Percentiles rank a stretch among this genome's conserved stretches.
Conservation (phyloP, 768 basidiomycete genomes). For the Lanmaoa pseudosensibilis region DNA sequence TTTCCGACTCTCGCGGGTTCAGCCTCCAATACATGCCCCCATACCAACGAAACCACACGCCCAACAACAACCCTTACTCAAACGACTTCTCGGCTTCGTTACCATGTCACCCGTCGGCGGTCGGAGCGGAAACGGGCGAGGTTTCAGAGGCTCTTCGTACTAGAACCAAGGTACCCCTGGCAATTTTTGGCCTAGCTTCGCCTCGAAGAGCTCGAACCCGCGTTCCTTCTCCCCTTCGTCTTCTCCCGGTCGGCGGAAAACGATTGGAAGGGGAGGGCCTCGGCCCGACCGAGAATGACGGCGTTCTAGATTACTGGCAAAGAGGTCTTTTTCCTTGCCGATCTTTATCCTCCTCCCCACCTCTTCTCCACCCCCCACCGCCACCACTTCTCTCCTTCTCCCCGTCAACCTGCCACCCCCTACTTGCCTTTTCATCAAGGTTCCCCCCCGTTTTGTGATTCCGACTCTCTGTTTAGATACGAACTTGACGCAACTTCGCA, state of each 20-base stretch:
- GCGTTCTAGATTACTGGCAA: neutral
- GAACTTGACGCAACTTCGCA: conserved; percentile 25
- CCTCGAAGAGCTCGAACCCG: neutral
- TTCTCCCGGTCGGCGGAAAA: neutral
- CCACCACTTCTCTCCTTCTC: conserved; percentile 7
- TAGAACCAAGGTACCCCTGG: conserved; percentile 5
- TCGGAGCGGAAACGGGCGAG: conserved; percentile 26
- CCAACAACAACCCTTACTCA: conserved; percentile 32
- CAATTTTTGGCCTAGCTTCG: neutral
- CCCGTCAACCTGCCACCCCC: conserved; percentile 6
- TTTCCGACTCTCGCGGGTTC: neutral
- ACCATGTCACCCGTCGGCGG: conserved; percentile 25
- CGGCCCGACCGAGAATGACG: conserved; percentile 9
- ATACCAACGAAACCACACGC: conserved; percentile 29
- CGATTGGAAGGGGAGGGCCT: neutral
- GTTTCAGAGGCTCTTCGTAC: conserved; percentile 27
- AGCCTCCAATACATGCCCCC: conserved; percentile 31
- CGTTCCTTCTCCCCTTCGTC: neutral
- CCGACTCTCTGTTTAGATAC: conserved; percentile 18
- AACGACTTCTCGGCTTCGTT: conserved; percentile 31
- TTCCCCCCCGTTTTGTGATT: neutral
- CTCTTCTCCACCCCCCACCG: conserved; percentile 6
- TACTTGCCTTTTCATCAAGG: conserved; percentile 8
- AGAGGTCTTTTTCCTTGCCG: conserved; percentile 4
- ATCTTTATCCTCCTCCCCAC: conserved; percentile 11